Conservation (phyloP, 305 asterid genomes). For the Ilex paraguariensis region DNA sequence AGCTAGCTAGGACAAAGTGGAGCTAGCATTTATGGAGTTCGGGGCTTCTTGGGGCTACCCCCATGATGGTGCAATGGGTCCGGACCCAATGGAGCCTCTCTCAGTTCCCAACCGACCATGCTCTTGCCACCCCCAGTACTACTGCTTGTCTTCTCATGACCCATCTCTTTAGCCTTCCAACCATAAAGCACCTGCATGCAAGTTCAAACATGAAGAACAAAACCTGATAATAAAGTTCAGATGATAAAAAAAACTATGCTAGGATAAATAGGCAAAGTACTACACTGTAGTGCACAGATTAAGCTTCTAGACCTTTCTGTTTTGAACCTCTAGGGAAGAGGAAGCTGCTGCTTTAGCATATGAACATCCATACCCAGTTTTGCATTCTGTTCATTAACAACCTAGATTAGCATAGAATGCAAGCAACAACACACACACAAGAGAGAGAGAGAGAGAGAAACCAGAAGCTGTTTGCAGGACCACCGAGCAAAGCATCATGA, state of each 20-base stretch:
- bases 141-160: constrained; percentile 11
- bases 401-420: neutral
- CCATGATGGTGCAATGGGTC: constrained; percentile 70
- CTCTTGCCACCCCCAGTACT: constrained; percentile 3
- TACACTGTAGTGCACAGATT: no score
- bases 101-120: constrained; percentile 40
- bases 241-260: neutral
- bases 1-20: no score
- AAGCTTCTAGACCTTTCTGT: no score
- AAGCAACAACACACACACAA: neutral
- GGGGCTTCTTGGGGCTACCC: constrained; percentile 41
- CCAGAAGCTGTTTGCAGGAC: constrained; percentile 29
- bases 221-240: neutral
- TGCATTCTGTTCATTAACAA: no score
- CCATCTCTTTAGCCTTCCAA: constrained; percentile 36
- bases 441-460: constrained; percentile 21
- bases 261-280: no score
- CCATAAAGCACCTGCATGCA: constrained; percentile 18
- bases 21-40: constrained; percentile 28
- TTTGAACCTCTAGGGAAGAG: no score
- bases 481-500: constrained; percentile 23
- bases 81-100: constrained; percentile 59
- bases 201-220: neutral
- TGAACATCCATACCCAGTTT: no score
- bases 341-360: no score